phyloP scores from a whole-genome alignment of 345 rosid genomes.

The Euclidium syriacum region DNA sequence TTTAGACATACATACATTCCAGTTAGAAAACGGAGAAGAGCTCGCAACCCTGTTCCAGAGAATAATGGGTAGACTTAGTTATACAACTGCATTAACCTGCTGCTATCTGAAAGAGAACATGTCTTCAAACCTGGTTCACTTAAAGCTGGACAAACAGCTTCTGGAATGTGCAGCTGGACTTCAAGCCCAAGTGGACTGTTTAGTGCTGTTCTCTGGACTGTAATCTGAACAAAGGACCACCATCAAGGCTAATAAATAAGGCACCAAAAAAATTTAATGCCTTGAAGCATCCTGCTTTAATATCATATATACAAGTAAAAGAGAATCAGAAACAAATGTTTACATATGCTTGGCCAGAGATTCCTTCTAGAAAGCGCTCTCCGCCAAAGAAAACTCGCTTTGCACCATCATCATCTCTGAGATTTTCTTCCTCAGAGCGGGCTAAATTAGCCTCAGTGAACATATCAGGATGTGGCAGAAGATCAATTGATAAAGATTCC shows the following conservation, averaged over 20 bases:
- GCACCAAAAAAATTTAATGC: conserved; percentile 4
- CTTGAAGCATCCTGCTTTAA: background rate
- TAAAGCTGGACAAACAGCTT: conserved; percentile 96
- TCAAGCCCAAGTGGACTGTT: conserved; percentile 95
- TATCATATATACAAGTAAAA: conserved; percentile 1
- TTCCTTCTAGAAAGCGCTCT: conserved; percentile 94
- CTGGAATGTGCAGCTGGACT: conserved; percentile 91
- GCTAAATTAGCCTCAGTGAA: conserved; percentile 86
- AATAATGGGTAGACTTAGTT: conserved; percentile 13
- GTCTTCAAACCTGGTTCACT: conserved; percentile 84
- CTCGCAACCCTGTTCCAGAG: conserved; percentile 73
- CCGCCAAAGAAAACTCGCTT: conserved; percentile 99
- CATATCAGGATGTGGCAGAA: conserved; percentile 99
- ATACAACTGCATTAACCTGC: conserved; percentile 11
- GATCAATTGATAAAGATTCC: conserved; percentile 96
- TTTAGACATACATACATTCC: conserved; percentile 91
- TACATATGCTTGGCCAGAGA: conserved; percentile 96
- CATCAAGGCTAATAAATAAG: conserved; percentile 16
- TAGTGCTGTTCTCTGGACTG: conserved; percentile 88
- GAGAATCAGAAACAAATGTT: conserved; percentile 23
- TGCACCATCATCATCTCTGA: conserved; percentile 97
- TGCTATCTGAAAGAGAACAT: conserved; percentile 5
- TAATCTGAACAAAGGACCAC: conserved; percentile 54
- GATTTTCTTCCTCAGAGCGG: conserved; percentile 52
- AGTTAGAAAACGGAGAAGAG: conserved; percentile 92